phyloP scores from a whole-genome alignment of 2,329 filamentous ascomycete species.

The Canariomyces notabilis region DNA sequence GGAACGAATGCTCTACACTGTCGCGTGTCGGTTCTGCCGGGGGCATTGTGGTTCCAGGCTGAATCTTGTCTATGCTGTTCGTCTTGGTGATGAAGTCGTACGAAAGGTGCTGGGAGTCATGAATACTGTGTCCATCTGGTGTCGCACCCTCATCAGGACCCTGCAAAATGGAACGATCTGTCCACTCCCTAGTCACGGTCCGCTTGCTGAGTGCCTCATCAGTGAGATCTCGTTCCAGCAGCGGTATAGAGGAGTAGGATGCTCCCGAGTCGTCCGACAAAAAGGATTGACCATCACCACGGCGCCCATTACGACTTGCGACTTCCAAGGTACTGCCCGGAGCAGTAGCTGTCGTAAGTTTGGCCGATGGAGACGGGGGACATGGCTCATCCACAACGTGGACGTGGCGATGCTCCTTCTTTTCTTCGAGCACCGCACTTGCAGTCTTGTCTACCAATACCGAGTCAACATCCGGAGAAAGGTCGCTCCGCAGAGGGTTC shows the following conservation, averaged over 20 bases:
- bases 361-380: constrained; percentile 29
- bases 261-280: constrained; percentile 60
- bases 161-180: constrained; percentile 49
- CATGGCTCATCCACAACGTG: constrained; percentile 41
- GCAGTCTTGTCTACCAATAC: constrained; percentile 20
- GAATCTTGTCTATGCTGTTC: constrained; percentile 45
- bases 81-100: constrained; percentile 53
- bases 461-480: constrained; percentile 1
- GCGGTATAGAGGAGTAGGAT: constrained; percentile 71
- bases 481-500: constrained; percentile 3
- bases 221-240: constrained; percentile 63
- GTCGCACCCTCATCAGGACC: constrained; percentile 38
- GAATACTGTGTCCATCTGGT: constrained; percentile 17
- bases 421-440: constrained; percentile 34
- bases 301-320: constrained; percentile 12
- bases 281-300: constrained; percentile 42
- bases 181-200: constrained; percentile 44
- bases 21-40: constrained; percentile 16
- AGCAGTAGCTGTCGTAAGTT: constrained; percentile 20
- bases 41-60: constrained; percentile 32
- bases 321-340: constrained; percentile 19
- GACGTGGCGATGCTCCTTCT: constrained; percentile 41
- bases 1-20: constrained; percentile 39
- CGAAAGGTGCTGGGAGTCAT: constrained; percentile 38
- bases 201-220: constrained; percentile 43